Base-by-base conservation (phyloP, 139 green algal species). In the Ettlia oleoabundans region DNA sequence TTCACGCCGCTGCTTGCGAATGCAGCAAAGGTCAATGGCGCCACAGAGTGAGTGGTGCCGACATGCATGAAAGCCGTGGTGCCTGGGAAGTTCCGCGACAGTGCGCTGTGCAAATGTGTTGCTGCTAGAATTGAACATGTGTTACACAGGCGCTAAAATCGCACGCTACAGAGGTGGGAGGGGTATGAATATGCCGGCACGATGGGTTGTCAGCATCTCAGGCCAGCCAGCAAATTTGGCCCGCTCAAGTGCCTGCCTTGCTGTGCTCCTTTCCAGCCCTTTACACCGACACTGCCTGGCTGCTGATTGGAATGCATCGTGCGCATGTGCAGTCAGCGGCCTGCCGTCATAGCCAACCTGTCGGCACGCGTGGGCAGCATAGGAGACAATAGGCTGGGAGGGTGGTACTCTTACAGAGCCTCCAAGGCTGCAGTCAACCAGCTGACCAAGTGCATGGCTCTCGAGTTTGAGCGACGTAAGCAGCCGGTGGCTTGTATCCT, bases 381-480 rank as follows among this genome's bases (percentile, higher is more conserved):
- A 6, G 58, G 72, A 2, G 94, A 97, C 89, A 93, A 94, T 69
- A 37, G 68, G 21, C 53, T 93, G 38, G 95, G 95, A 1, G 95
- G 95, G 26, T 98, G 95, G 95, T 94, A 97, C 88, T 91, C 86
- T 2, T 97, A 98, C 85, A 78, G 90, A 6, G 86, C 88, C 3
- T 89, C 75, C 76, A 95, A 98, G 82, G 83, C 91, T 2, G 95
- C 94, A 0, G 88, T 97, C 42, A 98, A 98, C 77, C 92, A 97
- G 85, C 84, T 97, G 51, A 94, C 84, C 40, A 93, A 93, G 72
- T 92, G 78, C n/a, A 85, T 92, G 83, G 55, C 85, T 3, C 53
- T 97, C 33, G 94, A 97, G 82, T 89, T 95, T 69, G 79, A 69
- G 19, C 80, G 92, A 9, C 89, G 89, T 74, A 89, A 88, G 75